A percentile compares a stretch with the other conserved stretches of the same genome.
phyloP scores from a whole-genome alignment of 805 yeast species.

The Geotrichum ghanense region DNA sequence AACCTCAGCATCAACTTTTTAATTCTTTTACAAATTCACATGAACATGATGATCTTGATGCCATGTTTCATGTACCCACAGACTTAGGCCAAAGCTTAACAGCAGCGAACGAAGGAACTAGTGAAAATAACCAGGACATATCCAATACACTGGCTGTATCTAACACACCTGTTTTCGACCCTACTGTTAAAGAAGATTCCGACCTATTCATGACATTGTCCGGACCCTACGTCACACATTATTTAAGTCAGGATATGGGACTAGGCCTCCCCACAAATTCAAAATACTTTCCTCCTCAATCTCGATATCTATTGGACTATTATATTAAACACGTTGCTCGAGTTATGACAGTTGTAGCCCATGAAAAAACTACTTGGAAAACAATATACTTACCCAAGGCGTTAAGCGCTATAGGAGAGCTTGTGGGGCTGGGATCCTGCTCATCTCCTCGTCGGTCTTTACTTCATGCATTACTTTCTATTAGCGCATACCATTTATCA shows the following conservation, averaged over 20 bases:
- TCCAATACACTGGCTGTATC: neutral
- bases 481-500: slow-evolving; percentile 70
- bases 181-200: slow-evolving; percentile 1
- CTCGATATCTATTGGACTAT: slow-evolving; percentile 60
- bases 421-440: slow-evolving; percentile 61
- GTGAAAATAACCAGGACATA: neutral
- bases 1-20: slow-evolving; percentile 1
- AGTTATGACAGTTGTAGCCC: slow-evolving; percentile 58
- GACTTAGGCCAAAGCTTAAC: neutral
- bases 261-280: slow-evolving; percentile 10
- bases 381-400: slow-evolving; percentile 80
- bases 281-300: slow-evolving; percentile 31
- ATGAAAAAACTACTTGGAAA: slow-evolving; percentile 79
- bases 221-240: neutral
- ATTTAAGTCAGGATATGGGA: neutral
- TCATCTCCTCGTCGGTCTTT: slow-evolving; percentile 68
- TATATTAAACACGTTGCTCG: slow-evolving; percentile 71
- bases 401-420: slow-evolving; percentile 68
- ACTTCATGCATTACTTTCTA: slow-evolving; percentile 68
- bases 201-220: neutral
- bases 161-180: neutral
- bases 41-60: neutral
- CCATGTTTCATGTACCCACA: neutral
- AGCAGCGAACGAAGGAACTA: neutral
- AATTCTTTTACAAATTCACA: neutral